phyloP scores from a whole-genome alignment of 2,329 filamentous ascomycete genomes.

The Aspergillus carbonarius region DNA sequence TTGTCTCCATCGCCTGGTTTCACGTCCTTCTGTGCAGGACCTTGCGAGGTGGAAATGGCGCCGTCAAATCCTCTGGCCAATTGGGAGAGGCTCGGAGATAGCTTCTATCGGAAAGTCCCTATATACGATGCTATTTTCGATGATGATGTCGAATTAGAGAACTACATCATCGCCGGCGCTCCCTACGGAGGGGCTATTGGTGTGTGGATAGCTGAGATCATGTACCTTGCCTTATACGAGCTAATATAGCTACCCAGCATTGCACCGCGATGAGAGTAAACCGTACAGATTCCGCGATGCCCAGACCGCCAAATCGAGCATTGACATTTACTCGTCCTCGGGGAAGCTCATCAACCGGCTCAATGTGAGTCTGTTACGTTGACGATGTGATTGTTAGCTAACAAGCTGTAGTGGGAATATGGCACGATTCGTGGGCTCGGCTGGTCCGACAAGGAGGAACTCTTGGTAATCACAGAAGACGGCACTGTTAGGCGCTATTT shows the following conservation, averaged over 20 bases:
- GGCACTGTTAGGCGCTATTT: slow-evolving; percentile 88
- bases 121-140: slow-evolving; percentile 94
- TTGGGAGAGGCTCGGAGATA: slow-evolving; percentile 91
- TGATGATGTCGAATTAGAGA: slow-evolving; percentile 88
- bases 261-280: slow-evolving; percentile 86
- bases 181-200: slow-evolving; percentile 92
- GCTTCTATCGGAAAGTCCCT: slow-evolving; percentile 92
- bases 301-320: slow-evolving; percentile 72
- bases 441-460: slow-evolving; percentile 93
- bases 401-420: slow-evolving; percentile 70
- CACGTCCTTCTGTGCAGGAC: neutral
- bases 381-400: neutral
- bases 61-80: slow-evolving; percentile 71
- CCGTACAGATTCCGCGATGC: slow-evolving; percentile 73
- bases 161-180: slow-evolving; percentile 87
- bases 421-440: slow-evolving; percentile 82
- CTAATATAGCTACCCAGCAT: slow-evolving; percentile 54
- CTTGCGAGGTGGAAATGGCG: slow-evolving; percentile 37
- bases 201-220: slow-evolving; percentile 46
- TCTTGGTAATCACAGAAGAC: slow-evolving; percentile 84
- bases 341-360: slow-evolving; percentile 84
- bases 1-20: slow-evolving; percentile 3
- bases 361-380: slow-evolving; percentile 47
- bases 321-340: slow-evolving; percentile 92
- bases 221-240: neutral